A percentile compares a stretch with the other conserved stretches of the same genome.
Evolutionary conservation across 805 yeast genomes (phyloP).

Genomic region (Maudiozyma turicensis): DNA sequence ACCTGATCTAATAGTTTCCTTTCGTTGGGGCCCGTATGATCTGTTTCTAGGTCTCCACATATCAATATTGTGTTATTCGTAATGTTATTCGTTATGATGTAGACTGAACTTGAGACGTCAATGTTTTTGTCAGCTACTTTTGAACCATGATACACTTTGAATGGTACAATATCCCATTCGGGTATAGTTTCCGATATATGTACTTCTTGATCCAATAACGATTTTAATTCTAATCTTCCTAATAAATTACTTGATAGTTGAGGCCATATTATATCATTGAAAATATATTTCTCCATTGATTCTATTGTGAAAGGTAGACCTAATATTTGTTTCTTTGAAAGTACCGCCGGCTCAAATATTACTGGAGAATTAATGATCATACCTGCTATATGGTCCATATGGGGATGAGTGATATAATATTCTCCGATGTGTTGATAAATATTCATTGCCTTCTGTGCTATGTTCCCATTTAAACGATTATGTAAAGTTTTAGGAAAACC

Average conservation of each 20-base stretch:
- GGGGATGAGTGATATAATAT: slow-evolving; percentile 69
- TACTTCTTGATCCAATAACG: slow-evolving; percentile 4
- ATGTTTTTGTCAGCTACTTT: slow-evolving; percentile 22
- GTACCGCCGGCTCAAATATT: slow-evolving; percentile 13
- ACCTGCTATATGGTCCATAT: slow-evolving; percentile 69
- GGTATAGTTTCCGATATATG: slow-evolving; percentile 15
- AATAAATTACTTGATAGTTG: slow-evolving; percentile 31
- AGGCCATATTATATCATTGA: slow-evolving; percentile 81
- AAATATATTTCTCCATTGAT: slow-evolving; percentile 45
- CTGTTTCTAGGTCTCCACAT: slow-evolving; percentile 84
- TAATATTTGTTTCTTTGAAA: slow-evolving; percentile 38
- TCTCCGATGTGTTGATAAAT: slow-evolving; percentile 33
- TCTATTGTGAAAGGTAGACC: slow-evolving; percentile 47
- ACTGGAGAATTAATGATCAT: slow-evolving; percentile 63
- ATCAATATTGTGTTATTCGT: slow-evolving; percentile 38
- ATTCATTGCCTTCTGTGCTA: slow-evolving; percentile 18
- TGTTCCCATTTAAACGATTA: background rate
- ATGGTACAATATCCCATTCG: slow-evolving; percentile 27
- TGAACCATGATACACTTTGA: slow-evolving; percentile 34
- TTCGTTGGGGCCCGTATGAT: slow-evolving; percentile 24
- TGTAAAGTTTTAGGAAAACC: slow-evolving; percentile 14
- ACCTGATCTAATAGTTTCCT: slow-evolving; percentile 27
- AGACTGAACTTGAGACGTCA: slow-evolving; percentile 44
- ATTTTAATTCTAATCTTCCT: slow-evolving; percentile 10
- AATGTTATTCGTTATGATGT: slow-evolving; percentile 35